Base-by-base conservation (phyloP, 2,329 filamentous ascomycete genomes). In the Thelonectria discophora region DNA sequence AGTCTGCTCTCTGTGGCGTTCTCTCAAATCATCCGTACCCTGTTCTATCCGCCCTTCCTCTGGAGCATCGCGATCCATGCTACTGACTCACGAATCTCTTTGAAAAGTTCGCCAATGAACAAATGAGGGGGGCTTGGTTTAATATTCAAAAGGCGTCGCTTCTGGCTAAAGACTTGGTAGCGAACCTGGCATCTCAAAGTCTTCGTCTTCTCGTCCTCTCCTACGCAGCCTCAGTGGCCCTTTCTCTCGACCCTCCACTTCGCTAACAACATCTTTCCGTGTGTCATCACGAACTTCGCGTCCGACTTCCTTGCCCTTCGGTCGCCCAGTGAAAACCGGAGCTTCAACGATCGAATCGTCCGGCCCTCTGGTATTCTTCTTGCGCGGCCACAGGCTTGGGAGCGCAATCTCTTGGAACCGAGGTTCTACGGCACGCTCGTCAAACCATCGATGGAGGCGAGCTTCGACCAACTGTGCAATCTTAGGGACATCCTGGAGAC, bases 321-420 rank as follows among this genome's bases (percentile, higher is more conserved):
- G 68, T 52, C 85, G 82, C 46, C 83, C 78, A n/a, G 83, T 76
- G 9, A 84, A 84, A 5, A 77, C 74, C n/a, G 74, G 75, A 40
- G 74, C 77, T 39, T 83, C 83, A 5, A 81, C 76, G 30, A 83
- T 76, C 3, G 77, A 77, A 20, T 90, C 88, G 18, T 89, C 89
- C 1, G 89, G 90, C 5, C 90, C 91, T 24, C 92, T 81, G 0
- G 92, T 93, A 69, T 93, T 96, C 80, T 88, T 90, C 80, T 94
- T 94, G 48, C 91, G 81, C 1, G 92, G 92, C 92, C 92, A 96
- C 61, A 95, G 74, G 68, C 88, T 93, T 0, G 92, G 92, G 9
- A 96, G 81, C 1, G 91, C 90, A 66, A 95, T 94, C 73, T 95
- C 91, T 74, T 95, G 92, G 76, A 95, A 95, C 24, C 91, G 86